Base-by-base conservation (phyloP, 352 stramenopile species). In the Globisporangium spinosum region DNA sequence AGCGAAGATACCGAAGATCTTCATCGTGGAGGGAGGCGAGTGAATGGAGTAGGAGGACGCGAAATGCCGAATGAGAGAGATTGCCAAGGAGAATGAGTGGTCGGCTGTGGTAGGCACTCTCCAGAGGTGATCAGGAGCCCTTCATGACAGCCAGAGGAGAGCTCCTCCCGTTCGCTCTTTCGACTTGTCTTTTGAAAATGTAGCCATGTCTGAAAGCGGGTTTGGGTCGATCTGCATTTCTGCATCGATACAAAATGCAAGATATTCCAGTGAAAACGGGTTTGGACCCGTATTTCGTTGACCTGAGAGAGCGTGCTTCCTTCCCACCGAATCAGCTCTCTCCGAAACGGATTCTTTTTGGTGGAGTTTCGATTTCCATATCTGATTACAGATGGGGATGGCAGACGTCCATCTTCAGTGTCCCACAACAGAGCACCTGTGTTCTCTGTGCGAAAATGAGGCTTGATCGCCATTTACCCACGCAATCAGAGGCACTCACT, bases 271-370 rank as follows among this genome's bases (percentile, higher is more conserved):
- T 10, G 8, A 17, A 62, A 62, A 51, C 34, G 34, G 57, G 57
- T 62, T n/a, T 32, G 34, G 34, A 34, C 32, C 57, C 56, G 35
- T 62, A 20, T 45, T 45, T 20, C 13, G 2, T 32, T 32, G 27
- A 32, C 38, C n/a, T n/a, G 27, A 3, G 27, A 49, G n/a, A n/a
- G n/a, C n/a, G n/a, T n/a, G n/a, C n/a, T n/a, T n/a, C 15, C 29
- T 47, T 22, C 22, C 32, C 57, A 62, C 32, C 32, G 32, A 62
- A 62, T 62, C 57, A 62, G 57, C 27, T 62, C 34, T 25, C 17
- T n/a, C 13, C 3, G 3, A 45, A n/a, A 49, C 15, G 3, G 40
- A 49, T 49, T 62, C 43, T 49, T 62, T 62, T 51, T 62, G 15
- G 40, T 49, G 29, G 22, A 32, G 49, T 20, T 61, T 47, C 29